Evolutionary conservation across 306 rosid species (phyloP).

Genomic region (Comarum palustre): DNA sequence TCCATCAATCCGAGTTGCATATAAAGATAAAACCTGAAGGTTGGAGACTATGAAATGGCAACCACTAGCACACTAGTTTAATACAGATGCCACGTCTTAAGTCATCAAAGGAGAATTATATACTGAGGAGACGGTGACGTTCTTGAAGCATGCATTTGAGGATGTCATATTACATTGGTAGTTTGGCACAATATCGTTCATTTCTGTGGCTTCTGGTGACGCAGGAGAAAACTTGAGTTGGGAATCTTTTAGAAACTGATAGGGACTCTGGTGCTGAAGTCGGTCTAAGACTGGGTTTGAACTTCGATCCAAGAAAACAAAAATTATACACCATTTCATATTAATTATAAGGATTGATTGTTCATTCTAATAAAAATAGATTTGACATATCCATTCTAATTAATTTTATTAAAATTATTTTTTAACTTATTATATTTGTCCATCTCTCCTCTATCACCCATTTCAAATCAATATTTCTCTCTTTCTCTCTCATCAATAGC

Average conservation of each 20-base stretch:
- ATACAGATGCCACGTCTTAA: conserved; percentile 2
- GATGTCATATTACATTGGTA: neutral
- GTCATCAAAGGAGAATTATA: conserved; percentile 18
- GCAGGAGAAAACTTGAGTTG: neutral
- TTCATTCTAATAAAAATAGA: no score
- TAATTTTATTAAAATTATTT: no score
- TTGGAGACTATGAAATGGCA: conserved; percentile 24
- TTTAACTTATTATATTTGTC: no score
- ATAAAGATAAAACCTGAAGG: neutral
- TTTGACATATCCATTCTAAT: no score
- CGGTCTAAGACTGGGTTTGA: neutral
- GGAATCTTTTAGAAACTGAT: neutral
- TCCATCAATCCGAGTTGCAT: neutral
- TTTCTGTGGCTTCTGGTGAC: neutral
- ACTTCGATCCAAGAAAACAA: neutral
- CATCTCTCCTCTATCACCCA: no score
- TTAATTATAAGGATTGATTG: no score
- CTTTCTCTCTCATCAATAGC: no score
- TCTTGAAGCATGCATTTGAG: neutral
- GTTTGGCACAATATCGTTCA: conserved; percentile 2
- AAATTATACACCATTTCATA: no score
- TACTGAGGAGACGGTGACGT: conserved; percentile 7
- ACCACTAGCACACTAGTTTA: conserved; percentile 12
- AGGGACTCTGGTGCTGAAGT: neutral
- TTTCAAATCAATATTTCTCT: no score